These are phyloP conservation scores for Kondoa subrosea DNA, from an alignment of 768 basidiomycete genomes.

Conservation along the genomic window DNA sequence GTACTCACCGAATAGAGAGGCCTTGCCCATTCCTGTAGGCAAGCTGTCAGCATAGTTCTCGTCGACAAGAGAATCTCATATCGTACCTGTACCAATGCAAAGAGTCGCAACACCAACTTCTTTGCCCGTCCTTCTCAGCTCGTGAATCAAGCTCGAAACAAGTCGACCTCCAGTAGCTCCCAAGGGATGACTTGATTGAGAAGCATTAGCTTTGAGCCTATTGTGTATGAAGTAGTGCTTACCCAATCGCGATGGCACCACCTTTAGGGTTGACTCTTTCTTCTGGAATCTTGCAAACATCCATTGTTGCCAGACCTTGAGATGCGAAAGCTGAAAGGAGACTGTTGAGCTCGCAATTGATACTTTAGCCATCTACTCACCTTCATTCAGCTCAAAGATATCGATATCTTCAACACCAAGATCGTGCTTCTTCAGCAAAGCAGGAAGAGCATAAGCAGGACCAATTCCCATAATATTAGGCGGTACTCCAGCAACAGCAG, in stretches of 20 bases:
- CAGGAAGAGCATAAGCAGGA: conserved; percentile 72
- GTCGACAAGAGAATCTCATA: conserved; percentile 3
- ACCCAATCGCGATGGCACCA: conserved; percentile 33
- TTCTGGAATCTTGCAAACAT: conserved; percentile 31
- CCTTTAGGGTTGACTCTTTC: conserved; percentile 36
- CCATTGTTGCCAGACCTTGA: conserved; percentile 35
- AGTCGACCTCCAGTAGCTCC: conserved; percentile 53
- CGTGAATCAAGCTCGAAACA: conserved; percentile 58
- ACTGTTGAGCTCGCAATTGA: background rate
- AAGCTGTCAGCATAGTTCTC: background rate
- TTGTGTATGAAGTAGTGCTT: no score
- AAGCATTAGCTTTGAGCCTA: conserved; percentile 4
- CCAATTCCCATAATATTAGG: conserved; percentile 68
- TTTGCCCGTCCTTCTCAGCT: conserved; percentile 58
- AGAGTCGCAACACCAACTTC: conserved; percentile 75
- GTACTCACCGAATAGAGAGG: background rate
- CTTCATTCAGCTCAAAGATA: conserved; percentile 26
- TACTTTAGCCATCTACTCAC: background rate
- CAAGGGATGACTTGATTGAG: conserved; percentile 21
- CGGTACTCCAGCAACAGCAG: conserved; percentile 33
- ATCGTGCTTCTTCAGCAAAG: conserved; percentile 28
- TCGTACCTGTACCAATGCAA: conserved; percentile 79
- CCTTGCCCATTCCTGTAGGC: background rate
- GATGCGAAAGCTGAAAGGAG: conserved; percentile 26
- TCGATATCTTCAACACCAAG: conserved; percentile 28